Base-by-base conservation (phyloP, 306 rosid genomes). In the Sesbania bispinosa region DNA sequence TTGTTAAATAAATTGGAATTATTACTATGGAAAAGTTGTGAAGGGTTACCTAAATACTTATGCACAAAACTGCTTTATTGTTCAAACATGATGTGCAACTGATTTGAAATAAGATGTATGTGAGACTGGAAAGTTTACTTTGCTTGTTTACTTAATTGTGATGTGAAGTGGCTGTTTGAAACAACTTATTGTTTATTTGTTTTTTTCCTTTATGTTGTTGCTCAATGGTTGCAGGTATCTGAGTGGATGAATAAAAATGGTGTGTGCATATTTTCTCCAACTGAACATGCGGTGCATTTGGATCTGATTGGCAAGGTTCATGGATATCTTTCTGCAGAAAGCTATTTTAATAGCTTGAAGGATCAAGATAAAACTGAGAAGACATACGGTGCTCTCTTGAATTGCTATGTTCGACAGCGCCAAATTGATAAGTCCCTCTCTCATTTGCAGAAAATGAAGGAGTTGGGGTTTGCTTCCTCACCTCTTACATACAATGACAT, bases 231-330 rank as follows among this genome's bases (percentile, higher is more conserved):
- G 81, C 84, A 94, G 98, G 82, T 90, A 43, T 94, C 94, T 26
- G 91, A 90, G 76, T 90, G 97, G 98, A 90, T 90, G 98, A 75
- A 79, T 20, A 57, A 75, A 69, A 88, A 64, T 39, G 92, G 92
- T 14, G 79, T 87, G 14, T 94, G 96, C 86, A 79, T 86, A 63
- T 94, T 90, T 70, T 77, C 95, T 7, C 33, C 88, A 0, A 43
- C 36, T 11, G 90, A 94, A 35, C 90, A 94, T 60, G 98, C 92
- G 0, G 92, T 90, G 88, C 96, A 94, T 77, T 84, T 94, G 84
- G 95, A 90, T 86, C 80, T 87, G 53, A 80, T 86, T 13, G 95
- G 96, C 36, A 88, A 75, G 75, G 97, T 93, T 60, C 84, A 72
- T 0, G 97, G 97, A 27, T 71, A 55, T 65, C 67, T 19, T 73